Base-by-base conservation (phyloP, 805 yeast genomes). In the Ogataea trehalophila region DNA sequence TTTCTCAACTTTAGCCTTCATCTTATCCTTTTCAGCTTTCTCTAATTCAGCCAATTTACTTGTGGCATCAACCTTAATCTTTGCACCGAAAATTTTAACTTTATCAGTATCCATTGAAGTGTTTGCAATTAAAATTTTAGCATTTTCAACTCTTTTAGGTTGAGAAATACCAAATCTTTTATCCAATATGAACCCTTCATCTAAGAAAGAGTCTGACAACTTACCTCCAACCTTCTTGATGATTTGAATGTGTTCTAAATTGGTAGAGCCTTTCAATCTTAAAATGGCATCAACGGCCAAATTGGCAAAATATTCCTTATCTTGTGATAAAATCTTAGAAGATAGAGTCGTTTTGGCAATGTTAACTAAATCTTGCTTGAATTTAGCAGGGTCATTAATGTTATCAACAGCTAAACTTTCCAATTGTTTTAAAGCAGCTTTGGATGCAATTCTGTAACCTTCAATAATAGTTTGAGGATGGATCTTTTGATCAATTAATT, bases 401-500 rank as follows among this genome's bases (percentile, higher is more conserved):
- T 86, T 79, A 65, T 94, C 91, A 23, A 86, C 81, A 0, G 98
- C 91, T 38, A 80, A 73, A 49, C 75, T 76, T 52, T 82, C 86
- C 59, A 94, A 77, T n/a, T 96, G 90, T 9, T 67, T 73, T 35
- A 92, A 68, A 1, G 99, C 96, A n/a, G 89, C 89, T 46, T 76
- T 75, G 17, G 89, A 74, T 4, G 97, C 99, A 55, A 89, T 80
- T 69, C 98, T 78, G 70, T 77, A 94, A 47, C 99, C 99, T 66
- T 89, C 96, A 55, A 94, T 90, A 62, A 94, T 92, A 5, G 97
- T 92, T 69, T 92, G 98, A 37, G 99, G 99, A 69, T 94, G 99
- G 54, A 94, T 94, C 64, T 86, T 91, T 66, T 84, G 86, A 56
- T 90, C 96, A 42, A 94, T 86, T 53, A 94, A 79, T 65, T 83